Evolutionary conservation across 768 basidiomycete genomes (phyloP).

Genomic region (Crassisporium funariophilum): DNA sequence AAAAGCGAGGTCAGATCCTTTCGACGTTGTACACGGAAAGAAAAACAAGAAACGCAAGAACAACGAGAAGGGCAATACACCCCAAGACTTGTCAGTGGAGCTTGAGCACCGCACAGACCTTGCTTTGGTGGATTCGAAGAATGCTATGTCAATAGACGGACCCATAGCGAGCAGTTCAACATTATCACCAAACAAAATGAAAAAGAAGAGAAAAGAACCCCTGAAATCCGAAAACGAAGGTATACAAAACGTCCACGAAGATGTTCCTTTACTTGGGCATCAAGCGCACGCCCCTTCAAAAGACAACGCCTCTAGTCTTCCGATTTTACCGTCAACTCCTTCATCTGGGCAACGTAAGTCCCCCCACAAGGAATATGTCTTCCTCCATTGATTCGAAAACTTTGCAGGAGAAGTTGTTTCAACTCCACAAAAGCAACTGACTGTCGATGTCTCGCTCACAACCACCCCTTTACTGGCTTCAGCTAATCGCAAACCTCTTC

Average conservation of each 20-base stretch:
- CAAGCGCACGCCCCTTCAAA: too few species aligned
- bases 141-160: background rate
- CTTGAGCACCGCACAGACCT: too few species aligned
- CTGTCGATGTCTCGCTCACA: slow-evolving; percentile 5
- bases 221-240: background rate
- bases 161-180: background rate
- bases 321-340: background rate
- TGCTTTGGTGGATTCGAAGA: too few species aligned
- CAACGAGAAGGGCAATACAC: slow-evolving; percentile 2
- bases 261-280: too few species aligned
- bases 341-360: background rate
- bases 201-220: slow-evolving; percentile 1
- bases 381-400: background rate
- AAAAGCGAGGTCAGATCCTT: slow-evolving; percentile 61
- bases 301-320: too few species aligned
- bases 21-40: slow-evolving; percentile 46
- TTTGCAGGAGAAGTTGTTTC: background rate
- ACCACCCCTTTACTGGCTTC: slow-evolving; percentile 1
- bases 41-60: slow-evolving; percentile 41
- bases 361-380: background rate
- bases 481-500: slow-evolving; percentile 12
- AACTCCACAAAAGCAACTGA: background rate
- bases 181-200: slow-evolving; percentile 1
- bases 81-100: background rate
- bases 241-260: too few species aligned